phyloP scores from a whole-genome alignment of 2,329 filamentous ascomycete species.

The Scedosporium apiospermum region DNA sequence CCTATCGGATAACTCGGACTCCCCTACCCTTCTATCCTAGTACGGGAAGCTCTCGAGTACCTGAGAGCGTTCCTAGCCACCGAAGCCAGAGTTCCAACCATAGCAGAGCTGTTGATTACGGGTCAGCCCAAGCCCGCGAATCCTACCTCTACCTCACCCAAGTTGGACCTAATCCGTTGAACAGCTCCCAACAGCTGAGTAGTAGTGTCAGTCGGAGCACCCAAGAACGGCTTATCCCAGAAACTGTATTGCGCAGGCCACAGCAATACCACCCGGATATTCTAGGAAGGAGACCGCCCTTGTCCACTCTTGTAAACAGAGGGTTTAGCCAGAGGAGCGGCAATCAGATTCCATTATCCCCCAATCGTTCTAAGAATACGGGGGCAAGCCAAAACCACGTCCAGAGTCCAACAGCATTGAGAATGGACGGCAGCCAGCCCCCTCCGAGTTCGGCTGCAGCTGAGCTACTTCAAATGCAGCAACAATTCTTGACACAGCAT shows the following conservation, averaged over 20 bases:
- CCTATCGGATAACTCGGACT: neutral
- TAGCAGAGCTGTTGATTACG: conserved; percentile 1
- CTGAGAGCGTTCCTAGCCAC: neutral
- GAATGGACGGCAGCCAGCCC: neutral
- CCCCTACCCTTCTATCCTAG: neutral
- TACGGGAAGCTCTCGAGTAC: neutral
- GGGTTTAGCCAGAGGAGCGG: neutral
- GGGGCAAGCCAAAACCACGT: neutral
- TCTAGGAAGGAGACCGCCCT: neutral
- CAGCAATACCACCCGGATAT: neutral
- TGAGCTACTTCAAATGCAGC: neutral
- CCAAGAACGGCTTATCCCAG: conserved; percentile 9
- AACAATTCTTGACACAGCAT: neutral
- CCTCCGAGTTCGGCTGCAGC: neutral
- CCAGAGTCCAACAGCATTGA: neutral
- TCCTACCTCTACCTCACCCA: neutral
- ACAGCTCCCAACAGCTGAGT: conserved; percentile 6
- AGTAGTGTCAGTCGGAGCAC: neutral
- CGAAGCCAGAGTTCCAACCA: neutral
- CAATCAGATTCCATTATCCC: neutral
- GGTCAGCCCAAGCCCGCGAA: conserved; percentile 1
- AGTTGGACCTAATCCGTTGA: neutral
- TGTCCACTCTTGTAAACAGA: neutral
- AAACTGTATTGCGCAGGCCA: conserved; percentile 10
- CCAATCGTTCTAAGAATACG: neutral